Evolutionary conservation across 495 filamentous ascomycete species (phyloP).

Genomic region (Daldinia bambusicola): DNA sequence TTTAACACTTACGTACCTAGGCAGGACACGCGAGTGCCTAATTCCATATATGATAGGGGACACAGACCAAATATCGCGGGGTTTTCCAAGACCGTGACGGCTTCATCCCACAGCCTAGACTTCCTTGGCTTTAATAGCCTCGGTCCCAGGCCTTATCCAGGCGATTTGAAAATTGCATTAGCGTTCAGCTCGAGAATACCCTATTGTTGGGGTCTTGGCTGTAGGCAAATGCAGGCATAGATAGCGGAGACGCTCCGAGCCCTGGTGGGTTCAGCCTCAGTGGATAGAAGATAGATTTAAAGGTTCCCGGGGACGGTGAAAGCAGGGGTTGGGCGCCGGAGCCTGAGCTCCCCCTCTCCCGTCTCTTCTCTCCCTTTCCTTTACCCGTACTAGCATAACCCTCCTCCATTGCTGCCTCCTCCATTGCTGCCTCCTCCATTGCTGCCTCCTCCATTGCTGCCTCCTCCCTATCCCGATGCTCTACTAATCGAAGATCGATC

Average conservation of each 20-base stretch:
- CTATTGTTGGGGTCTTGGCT: constrained; percentile 11
- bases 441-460: constrained; percentile 19
- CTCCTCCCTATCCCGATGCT: constrained; percentile 16
- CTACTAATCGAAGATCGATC: not conserved
- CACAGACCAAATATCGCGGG: not conserved
- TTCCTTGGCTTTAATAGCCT: not conserved
- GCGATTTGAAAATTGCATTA: not conserved
- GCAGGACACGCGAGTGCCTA: not conserved
- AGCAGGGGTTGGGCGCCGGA: constrained; percentile 22
- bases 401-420: constrained; percentile 21
- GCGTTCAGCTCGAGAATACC: not conserved
- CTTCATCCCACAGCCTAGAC: not conserved
- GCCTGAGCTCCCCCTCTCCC: constrained; percentile 7
- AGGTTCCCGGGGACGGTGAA: constrained; percentile 26
- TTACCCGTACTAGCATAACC: not conserved
- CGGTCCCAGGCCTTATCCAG: not conserved
- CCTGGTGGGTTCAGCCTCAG: constrained; percentile 33
- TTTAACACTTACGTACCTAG: too few species aligned
- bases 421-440: constrained; percentile 24
- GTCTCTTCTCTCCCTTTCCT: constrained; percentile 11
- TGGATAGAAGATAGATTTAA: constrained; percentile 14
- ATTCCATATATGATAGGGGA: not conserved
- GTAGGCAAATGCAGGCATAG: constrained; percentile 18
- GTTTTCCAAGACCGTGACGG: not conserved
- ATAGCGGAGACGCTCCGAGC: constrained; percentile 20